Evolutionary conservation across 2,329 filamentous ascomycete species (phyloP), one percentile per base, ranked within the genome.

Genomic region (Fusarium metavorans): DNA sequence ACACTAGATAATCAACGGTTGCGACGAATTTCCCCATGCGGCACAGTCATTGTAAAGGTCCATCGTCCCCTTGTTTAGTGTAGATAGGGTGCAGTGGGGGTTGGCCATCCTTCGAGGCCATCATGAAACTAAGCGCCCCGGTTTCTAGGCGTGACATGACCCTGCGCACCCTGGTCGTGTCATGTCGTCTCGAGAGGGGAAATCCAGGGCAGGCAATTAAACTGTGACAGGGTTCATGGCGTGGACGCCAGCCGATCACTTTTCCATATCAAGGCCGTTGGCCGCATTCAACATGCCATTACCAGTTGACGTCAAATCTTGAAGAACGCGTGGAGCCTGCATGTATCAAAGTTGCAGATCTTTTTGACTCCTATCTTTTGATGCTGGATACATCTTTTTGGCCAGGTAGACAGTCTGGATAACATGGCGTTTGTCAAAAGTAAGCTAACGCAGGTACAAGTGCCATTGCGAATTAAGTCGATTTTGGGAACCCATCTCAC

Each of bases 51-150:
- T 67, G 66, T 66, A 59, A 67, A 54, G 72, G 66, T 59, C 62
- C 62, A 54, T 57, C 66, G 59, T 76, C 54, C 72, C 74, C 71
- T 71, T 59, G 76, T 67, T 71, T 76, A 71, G 74, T 74, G 70
- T 74, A 71, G 74, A 78, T 72, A 54, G 63, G 41, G 23, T 41
- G 67, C 60, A 67, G 73, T 71, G 70, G 73, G 76, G 73, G 74
- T 41, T 67, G 52, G 37, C 45, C 63, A 71, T 71, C 71, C 76
- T 77, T 75, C 50, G 64, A 74, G 67, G 76, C 57, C 68, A 71
- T 68, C 48, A 54, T 78, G 76, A 78, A 78, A 78, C 76, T 67
- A 59, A 48, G 52, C 39, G 68, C 65, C 70, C 70, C 62, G 56
- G 76, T 64, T 68, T 66, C 64, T 66, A 45, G 61, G 71, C 69